Base-by-base conservation (phyloP, 805 yeast genomes). In the Kodamaea jinghongensis region DNA sequence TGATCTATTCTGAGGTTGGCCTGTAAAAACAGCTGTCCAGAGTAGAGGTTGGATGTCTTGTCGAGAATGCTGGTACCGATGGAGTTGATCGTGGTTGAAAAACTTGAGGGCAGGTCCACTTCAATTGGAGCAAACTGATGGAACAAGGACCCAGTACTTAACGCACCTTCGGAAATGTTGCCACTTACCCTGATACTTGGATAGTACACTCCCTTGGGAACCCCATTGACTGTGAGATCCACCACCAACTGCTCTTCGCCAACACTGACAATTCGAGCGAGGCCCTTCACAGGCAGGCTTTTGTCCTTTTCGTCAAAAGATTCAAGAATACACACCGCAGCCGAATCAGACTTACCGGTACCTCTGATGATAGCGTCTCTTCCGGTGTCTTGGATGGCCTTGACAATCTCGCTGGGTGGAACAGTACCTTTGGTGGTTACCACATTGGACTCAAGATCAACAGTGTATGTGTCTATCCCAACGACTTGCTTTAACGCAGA, bases 361-460 rank as follows among this genome's bases (percentile, higher is more conserved):
- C 98, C 98, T 44, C 98, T 72, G 16, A 91, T 83, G 47, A 91
- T 86, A 3, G 96, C 96, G 55, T 91, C 97, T 47, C 80, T 77
- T 1, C 97, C 96, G 2, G 82, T 79, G 2, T 55, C 55, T 58
- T 84, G 90, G 41, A 91, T 76, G 0, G 85, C 76, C 37, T 65
- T 65, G 28, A 89, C 81, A 28, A 90, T 76, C 10, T 60, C 62
- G 1, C 95, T 85, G 1, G 98, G 98, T 4, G 96, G 81, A 3
- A 76, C 70, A 1, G 74, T 57, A 3, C 96, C 95, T 16, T 65
- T 64, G 3, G 90, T 83, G 2, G 79, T 69, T 27, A 89, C 89
- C 23, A 79, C 63, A 52, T 87, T 79, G 8, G 73, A 60, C 6
- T 60, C 50, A 14, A 89, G 62, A 54, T 85, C 82, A 40, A 86